Evolutionary conservation across 345 rosid species (phyloP), one percentile per base, ranked within the genome.

Genomic region (Raphanus raphanistrum): DNA sequence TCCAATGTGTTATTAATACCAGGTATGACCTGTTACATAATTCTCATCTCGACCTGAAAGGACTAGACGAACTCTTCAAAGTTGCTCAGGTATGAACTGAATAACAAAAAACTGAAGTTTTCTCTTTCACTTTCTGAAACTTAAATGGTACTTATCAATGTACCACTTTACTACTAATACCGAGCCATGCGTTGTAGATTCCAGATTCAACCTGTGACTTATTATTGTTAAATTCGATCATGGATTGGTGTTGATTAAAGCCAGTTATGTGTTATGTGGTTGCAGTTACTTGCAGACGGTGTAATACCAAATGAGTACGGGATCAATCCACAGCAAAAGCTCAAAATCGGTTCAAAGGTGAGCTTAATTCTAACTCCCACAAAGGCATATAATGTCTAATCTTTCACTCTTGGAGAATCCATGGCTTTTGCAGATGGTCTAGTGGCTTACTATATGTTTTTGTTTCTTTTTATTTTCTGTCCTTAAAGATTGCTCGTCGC

Each of bases 251-350:
- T 26, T 71, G 75, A 31, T 70, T 35, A 72, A 7, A 5, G 15
- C 35, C 45, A 36, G 48, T 72, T 72, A 76, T 73, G 68, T 66
- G 43, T 43, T 43, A 74, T 85, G 52, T 82, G 84, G 12, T 81
- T 86, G 82, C 87, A 95, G 98, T 76, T 88, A 76, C 98, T 95
- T 69, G 99, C 99, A 75, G 99, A 95, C 84, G 97, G 98, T 80
- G 98, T 95, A 75, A 91, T 95, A 55, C 99, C 99, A 72, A 95
- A 95, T 71, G 99, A 91, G 85, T 95, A 92, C 71, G 99, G 99
- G 68, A 89, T 95, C 77, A 92, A 95, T 89, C 97, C 99, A 69
- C 87, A 89, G 70, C 97, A 95, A 80, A 95, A 91, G 84, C 84
- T 95, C 82, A 91, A 91, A 84, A 92, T 95, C 63, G 98, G 99